These are phyloP conservation scores for Zizania palustris DNA, from an alignment of 202 grass and related monocot species.

Conservation along the genomic window DNA sequence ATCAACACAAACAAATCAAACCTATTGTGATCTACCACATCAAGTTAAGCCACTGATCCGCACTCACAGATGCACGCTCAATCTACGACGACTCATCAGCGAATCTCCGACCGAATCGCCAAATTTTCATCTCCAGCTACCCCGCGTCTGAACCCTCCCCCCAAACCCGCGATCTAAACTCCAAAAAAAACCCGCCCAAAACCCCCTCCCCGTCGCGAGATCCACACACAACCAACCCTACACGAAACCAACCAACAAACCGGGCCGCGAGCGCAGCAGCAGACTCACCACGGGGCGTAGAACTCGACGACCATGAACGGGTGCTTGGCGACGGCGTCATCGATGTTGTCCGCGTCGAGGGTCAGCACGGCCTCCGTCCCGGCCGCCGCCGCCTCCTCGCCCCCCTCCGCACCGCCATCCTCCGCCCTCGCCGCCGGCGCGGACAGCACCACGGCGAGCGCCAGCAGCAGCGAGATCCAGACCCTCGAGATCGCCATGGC, in stretches of 20 bases:
- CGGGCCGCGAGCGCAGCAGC: no score
- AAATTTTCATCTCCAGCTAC: background rate
- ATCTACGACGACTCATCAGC: no score
- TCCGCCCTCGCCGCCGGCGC: slow-evolving; percentile 28
- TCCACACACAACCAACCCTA: no score
- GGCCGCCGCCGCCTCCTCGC: background rate
- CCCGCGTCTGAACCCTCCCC: slow-evolving; percentile 28
- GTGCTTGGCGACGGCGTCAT: slow-evolving; percentile 73
- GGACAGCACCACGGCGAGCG: slow-evolving; percentile 46
- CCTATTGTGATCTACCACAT: background rate
- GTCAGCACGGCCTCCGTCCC: slow-evolving; percentile 75
- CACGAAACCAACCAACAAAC: no score
- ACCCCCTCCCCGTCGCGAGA: background rate
- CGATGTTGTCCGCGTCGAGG: slow-evolving; percentile 69
- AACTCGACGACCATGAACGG: slow-evolving; percentile 95
- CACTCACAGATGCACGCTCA: background rate
- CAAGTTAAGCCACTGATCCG: background rate
- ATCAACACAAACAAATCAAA: background rate
- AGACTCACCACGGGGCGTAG: no score
- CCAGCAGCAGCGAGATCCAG: slow-evolving; percentile 68
- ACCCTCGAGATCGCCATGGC: slow-evolving; percentile 66
- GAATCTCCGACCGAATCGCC: background rate
- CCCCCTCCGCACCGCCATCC: slow-evolving; percentile 8
- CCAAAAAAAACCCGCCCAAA: background rate
- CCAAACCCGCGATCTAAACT: slow-evolving; percentile 1